phyloP scores from a whole-genome alignment of 1,139 yeast species.

The Scheffersomyces cryptocercus region DNA sequence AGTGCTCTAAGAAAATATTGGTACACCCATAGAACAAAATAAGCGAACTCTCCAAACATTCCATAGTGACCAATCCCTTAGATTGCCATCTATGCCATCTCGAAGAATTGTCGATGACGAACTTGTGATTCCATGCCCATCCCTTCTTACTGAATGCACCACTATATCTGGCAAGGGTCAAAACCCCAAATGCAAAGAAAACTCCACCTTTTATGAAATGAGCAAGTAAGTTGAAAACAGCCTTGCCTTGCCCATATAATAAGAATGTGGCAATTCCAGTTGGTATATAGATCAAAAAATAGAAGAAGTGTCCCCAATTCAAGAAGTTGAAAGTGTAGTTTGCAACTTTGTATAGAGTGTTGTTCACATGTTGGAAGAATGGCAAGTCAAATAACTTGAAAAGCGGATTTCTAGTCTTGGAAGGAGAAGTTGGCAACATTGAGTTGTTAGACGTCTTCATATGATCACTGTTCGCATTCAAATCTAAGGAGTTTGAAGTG shows the following conservation, averaged over 20 bases:
- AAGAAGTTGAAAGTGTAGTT: constrained; percentile 48
- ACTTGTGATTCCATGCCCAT: constrained; percentile 85
- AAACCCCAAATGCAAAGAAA: constrained; percentile 71
- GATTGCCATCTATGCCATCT: constrained; percentile 48
- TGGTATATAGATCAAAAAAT: constrained; percentile 59
- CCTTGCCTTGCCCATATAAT: constrained; percentile 63
- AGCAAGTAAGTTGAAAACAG: constrained; percentile 81
- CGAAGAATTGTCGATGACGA: constrained; percentile 31
- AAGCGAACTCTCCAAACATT: constrained; percentile 74
- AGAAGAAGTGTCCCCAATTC: constrained; percentile 67
- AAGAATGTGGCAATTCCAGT: constrained; percentile 79
- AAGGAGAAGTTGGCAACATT: constrained; percentile 7
- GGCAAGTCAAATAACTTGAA: constrained; percentile 9
- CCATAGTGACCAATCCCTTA: constrained; percentile 72
- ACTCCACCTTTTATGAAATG: constrained; percentile 97
- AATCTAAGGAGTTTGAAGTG: constrained; percentile 14
- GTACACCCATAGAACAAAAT: constrained; percentile 87
- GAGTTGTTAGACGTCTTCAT: constrained; percentile 18
- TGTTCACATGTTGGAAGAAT: constrained; percentile 7
- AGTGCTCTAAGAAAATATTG: constrained; percentile 85
- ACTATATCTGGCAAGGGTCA: constrained; percentile 79
- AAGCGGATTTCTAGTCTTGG: neutral
- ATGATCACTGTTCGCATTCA: constrained; percentile 11
- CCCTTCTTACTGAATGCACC: constrained; percentile 79
- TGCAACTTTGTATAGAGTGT: constrained; percentile 4